Evolutionary conservation across 805 yeast genomes (phyloP), one percentile per base, ranked within the genome.

Genomic region (Zygotorulaspora sp.): DNA sequence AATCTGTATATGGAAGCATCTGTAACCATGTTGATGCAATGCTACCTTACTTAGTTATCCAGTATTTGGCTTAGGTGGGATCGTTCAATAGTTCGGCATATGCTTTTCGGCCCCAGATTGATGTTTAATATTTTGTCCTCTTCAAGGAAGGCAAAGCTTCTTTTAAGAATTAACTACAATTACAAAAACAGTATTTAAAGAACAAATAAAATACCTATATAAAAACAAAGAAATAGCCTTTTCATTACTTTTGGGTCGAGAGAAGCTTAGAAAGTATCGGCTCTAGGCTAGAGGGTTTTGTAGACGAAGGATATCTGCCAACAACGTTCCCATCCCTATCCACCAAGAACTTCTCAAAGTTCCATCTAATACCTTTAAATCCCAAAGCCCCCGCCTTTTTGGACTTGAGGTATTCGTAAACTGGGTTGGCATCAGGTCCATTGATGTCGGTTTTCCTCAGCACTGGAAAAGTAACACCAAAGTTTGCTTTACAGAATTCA

Each of bases 381-480:
- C 95, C 90, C 14, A 83, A 66, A 22, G 66, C 36, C 6, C 78
- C 79, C 8, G 70, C 48, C 72, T 76, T 72, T 74, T 76, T 61
- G 25, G 67, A 56, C 70, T 92, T 92, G 58, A 90, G 74, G 68
- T 62, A 90, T 51, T 74, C 68, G 68, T 78, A 90, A 26, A 90
- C 88, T 12, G 90, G 85, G 54, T 83, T 87, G 16, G 85, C 79
- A 30, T 78, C 65, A 45, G 72, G 63, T 31, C 98, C 98, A 61
- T 90, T 90, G 49, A 92, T 97, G 28, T 88, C 87, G 42, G 87
- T 62, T 71, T 89, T 92, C 61, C 75, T 72, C 74, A 90, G 67
- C 25, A 90, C 73, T 13, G 96, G 96, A 80, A 90, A 90, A 16
- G 83, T 70, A 33, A 90, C 97, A 40, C 96, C 96, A 61, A 79